Evolutionary conservation across 2,329 filamentous ascomycete genomes (phyloP), one percentile per base, ranked within the genome.

Genomic region (Kalaharituber pfeilii): DNA sequence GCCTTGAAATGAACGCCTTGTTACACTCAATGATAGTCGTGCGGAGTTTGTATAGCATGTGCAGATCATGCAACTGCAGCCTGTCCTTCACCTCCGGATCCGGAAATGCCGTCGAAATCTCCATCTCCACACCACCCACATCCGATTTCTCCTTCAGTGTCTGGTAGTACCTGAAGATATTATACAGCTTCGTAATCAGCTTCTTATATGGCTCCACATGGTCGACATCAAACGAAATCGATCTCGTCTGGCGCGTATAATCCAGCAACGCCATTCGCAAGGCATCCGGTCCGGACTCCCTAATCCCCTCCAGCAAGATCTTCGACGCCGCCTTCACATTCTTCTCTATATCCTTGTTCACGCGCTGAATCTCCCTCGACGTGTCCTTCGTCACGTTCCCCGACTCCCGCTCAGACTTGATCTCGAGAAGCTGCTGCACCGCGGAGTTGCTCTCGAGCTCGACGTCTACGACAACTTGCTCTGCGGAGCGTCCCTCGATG

Each of bases 201-300:
- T 53, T 56, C 15, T 59, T 55, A 33, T 59, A 62, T 13, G 24
- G 29, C 27, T 60, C 56, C 25, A 62, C 56, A 39, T 53, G 51
- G 42, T 55, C 50, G 8, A 59, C 24, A 24, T 62, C 60, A 53
- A 62, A 55, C 36, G 57, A 59, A 8, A 62, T 62, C 47, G 59
- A 55, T 29, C 53, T 52, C 5, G 53, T n/a, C 42, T 52, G 51
- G 7, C 27, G 58, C 13, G 57, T 59, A 30, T 59, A 60, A 47
- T 60, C 57, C 25, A 64, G 36, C 28, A 64, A 55, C 13, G 60
- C 58, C 53, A 64, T 61, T 30, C 62, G 54, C 22, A 64, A 50
- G 15, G 62, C 53, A 50, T 64, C 62, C 2, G 62, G 57, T 5
- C 62, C 62, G 42, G 57, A 57, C 50, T 60, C 58, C 15, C 53